Percentiles rank a stretch among this genome's conserved stretches.
Conservation (phyloP, 169 alveolate species). For the Perkinsus olseni region DNA sequence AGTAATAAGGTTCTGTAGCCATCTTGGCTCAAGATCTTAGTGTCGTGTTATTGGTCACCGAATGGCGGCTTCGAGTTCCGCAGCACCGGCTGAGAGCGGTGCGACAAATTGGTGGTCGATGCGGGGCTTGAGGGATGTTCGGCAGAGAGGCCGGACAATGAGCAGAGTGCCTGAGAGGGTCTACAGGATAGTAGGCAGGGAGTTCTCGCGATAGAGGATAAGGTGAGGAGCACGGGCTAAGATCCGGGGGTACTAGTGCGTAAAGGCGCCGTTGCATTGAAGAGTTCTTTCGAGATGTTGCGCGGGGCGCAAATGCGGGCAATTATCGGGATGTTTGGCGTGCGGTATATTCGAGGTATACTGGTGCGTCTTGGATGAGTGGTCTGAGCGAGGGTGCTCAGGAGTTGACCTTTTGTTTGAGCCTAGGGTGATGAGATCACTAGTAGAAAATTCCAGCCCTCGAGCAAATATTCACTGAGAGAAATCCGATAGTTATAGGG, state of each 20-base stretch:
- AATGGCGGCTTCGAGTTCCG: background rate
- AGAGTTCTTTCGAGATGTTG: background rate
- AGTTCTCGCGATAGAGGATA: background rate
- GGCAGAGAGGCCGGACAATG: background rate
- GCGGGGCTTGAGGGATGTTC: background rate
- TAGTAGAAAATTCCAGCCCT: background rate
- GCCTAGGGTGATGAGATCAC: background rate
- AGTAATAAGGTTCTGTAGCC: background rate
- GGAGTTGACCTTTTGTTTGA: background rate
- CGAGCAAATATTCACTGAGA: background rate
- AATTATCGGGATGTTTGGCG: background rate
- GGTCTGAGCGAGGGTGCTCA: background rate
- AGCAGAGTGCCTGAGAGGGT: background rate
- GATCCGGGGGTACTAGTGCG: background rate
- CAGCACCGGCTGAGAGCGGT: background rate
- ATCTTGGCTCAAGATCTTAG: background rate
- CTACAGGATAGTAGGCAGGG: background rate
- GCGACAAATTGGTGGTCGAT: constrained; percentile 3
- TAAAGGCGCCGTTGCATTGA: background rate
- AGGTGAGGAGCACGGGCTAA: background rate
- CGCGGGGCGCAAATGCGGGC: background rate
- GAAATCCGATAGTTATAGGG: background rate
- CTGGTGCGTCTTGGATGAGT: background rate
- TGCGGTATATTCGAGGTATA: background rate
- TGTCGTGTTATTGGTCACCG: background rate